Evolutionary conservation across 2,329 filamentous ascomycete genomes (phyloP).

Genomic region (Curvularia verruculosa): DNA sequence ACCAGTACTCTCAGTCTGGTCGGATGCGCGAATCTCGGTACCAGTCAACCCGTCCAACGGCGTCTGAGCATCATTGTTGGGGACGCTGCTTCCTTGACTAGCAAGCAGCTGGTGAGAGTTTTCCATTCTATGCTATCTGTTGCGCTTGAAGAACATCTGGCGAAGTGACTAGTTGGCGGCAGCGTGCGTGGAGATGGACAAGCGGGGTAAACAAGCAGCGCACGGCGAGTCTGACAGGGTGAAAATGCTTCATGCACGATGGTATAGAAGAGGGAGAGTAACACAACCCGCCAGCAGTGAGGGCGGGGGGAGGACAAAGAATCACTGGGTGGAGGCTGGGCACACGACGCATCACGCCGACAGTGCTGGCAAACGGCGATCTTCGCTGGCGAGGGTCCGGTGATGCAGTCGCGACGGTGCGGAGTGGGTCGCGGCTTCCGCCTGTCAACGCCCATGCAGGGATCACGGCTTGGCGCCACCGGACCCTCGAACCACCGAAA

Average conservation of each 20-base stretch:
- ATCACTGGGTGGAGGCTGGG: conserved; percentile 9
- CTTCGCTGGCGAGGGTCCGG: conserved; percentile 18
- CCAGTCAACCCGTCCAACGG: conserved; percentile 11
- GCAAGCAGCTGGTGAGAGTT: conserved; percentile 21
- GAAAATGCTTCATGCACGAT: background rate
- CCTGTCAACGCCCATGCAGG: conserved; percentile 22
- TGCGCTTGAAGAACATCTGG: conserved; percentile 15
- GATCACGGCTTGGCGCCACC: conserved; percentile 12
- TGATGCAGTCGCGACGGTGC: conserved; percentile 21
- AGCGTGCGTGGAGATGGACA: conserved; percentile 1
- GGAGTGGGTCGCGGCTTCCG: conserved; percentile 19
- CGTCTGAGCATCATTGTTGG: conserved; percentile 17
- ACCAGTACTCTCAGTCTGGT: conserved; percentile 15
- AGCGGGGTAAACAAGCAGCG: conserved; percentile 10
- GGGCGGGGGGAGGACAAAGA: conserved; percentile 2
- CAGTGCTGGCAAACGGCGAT: conserved; percentile 17
- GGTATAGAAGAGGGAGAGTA: background rate
- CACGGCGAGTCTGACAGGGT: conserved; percentile 1
- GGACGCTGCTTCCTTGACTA: conserved; percentile 19
- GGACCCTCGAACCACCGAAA: conserved; percentile 20
- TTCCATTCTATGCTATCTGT: conserved; percentile 23
- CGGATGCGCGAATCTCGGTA: conserved; percentile 23
- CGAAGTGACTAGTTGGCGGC: conserved; percentile 3
- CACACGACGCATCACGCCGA: conserved; percentile 19
- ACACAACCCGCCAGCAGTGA: conserved; percentile 7